These are phyloP conservation scores for Lippia alba DNA, from an alignment of 305 asterid species.

Conservation along the genomic window DNA sequence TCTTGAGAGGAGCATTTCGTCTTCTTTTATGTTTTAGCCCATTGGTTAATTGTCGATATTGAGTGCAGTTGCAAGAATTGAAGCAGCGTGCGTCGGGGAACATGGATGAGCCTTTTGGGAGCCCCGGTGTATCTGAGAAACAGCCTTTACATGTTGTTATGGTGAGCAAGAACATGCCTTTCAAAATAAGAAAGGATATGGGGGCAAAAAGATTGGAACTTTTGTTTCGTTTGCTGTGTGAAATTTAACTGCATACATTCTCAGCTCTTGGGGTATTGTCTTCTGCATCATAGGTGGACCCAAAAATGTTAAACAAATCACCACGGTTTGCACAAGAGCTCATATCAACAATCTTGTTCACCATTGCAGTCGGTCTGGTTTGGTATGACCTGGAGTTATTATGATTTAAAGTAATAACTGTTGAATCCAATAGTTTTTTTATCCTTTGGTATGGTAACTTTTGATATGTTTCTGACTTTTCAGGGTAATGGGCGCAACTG, in stretches of 20 bases:
- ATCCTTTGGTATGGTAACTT: neutral
- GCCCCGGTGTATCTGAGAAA: conserved; percentile 89
- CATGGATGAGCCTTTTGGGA: conserved; percentile 71
- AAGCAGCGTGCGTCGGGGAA: conserved; percentile 85
- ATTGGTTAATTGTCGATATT: conserved; percentile 31
- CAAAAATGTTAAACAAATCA: conserved; percentile 68
- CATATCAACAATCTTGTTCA: conserved; percentile 79
- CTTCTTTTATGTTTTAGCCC: conserved; percentile 5
- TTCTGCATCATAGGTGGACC: conserved; percentile 74
- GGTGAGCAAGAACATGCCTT: conserved; percentile 58
- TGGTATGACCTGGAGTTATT: conserved; percentile 60
- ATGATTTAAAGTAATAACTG: conserved; percentile 6
- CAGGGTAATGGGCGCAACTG: conserved; percentile 85
- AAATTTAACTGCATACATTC: conserved; percentile 23
- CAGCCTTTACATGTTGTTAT: conserved; percentile 94
- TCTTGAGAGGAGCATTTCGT: neutral
- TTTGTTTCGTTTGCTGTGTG: conserved; percentile 11
- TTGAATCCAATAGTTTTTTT: conserved; percentile 3
- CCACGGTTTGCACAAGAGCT: conserved; percentile 82
- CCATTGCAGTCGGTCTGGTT: conserved; percentile 79
- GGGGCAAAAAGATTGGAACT: conserved; percentile 13
- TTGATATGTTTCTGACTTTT: conserved; percentile 32
- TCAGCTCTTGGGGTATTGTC: conserved; percentile 29
- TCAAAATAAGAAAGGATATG: conserved; percentile 8
- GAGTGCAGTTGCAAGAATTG: conserved; percentile 88